Evolutionary conservation across 2,329 filamentous ascomycete species (phyloP), one percentile per base, ranked within the genome.

Genomic region (Penicillium fuscoglaucum): DNA sequence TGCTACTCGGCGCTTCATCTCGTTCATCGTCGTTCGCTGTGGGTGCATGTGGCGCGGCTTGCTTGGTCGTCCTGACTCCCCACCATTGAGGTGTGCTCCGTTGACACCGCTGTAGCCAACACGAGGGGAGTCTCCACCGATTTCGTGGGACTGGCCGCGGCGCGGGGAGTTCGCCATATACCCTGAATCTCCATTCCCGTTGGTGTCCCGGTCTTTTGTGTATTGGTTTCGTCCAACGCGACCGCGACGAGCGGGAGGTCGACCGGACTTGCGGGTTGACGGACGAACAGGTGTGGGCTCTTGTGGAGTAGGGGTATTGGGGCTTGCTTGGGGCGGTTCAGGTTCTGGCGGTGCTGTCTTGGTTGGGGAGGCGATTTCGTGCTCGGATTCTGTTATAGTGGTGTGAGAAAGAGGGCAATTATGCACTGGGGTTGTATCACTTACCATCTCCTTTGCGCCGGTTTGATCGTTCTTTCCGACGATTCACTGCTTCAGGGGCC

Each of bases 1-100:
- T 4, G 90, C 85, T 6, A 93, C 91, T 10, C 91, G 88, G 63
- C 90, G 86, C 76, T 90, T 91, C 86, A 96, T 92, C 70, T 96
- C 92, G 59, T 88, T 88, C 87, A 96, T 90, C 29, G 87, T 93
- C 57, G 92, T 85, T 66, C 82, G 79, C 53, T 84, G 79, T 13
- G 82, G 75, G 61, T 84, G 80, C 74, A 80, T 79, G 51, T 82
- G 80, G 60, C 81, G 81, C 4, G 79, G 74, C 72, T 90, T 91
- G 65, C 83, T 87, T 63, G 81, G 82, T 73, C 83, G 84, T 50
- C 80, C 79, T 57, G 78, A 76, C 68, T 84, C 86, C 58, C 79
- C 79, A 66, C 83, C 80, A 63, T 87, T 88, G 64, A 80, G 75
- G 47, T 85, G 81, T 46, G 77, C 72, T 31, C 76, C 79, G 51